Evolutionary conservation across 306 rosid genomes (phyloP), one percentile per base, ranked within the genome.

Genomic region (Citrullus mucosospermus): DNA sequence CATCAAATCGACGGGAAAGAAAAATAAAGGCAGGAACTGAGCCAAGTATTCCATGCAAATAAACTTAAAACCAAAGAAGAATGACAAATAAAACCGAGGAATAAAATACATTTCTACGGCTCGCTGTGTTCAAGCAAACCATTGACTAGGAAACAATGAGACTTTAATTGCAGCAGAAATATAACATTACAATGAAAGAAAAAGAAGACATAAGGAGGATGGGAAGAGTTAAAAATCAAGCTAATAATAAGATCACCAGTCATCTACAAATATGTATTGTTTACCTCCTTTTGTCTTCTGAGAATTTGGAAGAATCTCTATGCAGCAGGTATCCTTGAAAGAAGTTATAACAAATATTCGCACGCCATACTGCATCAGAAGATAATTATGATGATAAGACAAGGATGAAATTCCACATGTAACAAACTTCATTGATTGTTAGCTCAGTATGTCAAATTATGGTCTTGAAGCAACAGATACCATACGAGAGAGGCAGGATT

Each of bases 281-380:
- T 77, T 81, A 93, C 98, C 96, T 85, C 82, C 86, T 75, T 88
- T 86, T 68, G 95, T 88, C 71, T 81, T 88, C 84, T 84, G 85
- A 75, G 57, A 50, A 78, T 78, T 85, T 28, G 96, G 97, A 91
- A 94, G 89, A 83, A 94, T 92, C 88, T 94, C 97, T 79, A 89
- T 87, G 91, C 86, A 89, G 84, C 87, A 88, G 6, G 93, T 88
- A 78, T 91, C 97, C 89, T 91, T 89, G 79, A 93, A 93, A 75
- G 98, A 93, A 80, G 98, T 89, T 68, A 93, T 78, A 83, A 93
- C 90, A 63, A 91, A 85, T 70, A 93, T 91, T 77, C 84, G 86
- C 82, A 87, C 89, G 20, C 85, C 88, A 79, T 84, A 89, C 98
- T 93, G 91, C 68, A 85, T 79, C 41, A 75, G 78, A 48, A 38